These are phyloP conservation scores for Nematodospora valgi DNA, from an alignment of 805 yeast species.

Conservation along the genomic window DNA sequence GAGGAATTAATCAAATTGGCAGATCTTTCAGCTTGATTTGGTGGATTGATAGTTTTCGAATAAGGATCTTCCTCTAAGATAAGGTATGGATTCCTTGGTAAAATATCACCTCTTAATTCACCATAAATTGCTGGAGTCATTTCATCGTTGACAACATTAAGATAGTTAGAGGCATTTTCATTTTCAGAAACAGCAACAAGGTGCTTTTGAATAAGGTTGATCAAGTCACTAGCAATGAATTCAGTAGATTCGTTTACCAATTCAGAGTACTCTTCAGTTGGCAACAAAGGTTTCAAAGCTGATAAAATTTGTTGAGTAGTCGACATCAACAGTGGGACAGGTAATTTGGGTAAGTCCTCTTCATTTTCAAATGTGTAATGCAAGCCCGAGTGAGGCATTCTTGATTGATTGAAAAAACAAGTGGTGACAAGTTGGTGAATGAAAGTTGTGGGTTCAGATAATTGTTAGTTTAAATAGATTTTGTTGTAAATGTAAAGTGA, in stretches of 20 bases:
- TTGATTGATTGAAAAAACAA: not conserved
- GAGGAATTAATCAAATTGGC: constrained; percentile 65
- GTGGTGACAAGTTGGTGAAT: no score
- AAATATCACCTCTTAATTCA: constrained; percentile 59
- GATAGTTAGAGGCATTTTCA: constrained; percentile 44
- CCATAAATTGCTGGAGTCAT: constrained; percentile 59
- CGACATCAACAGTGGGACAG: constrained; percentile 53
- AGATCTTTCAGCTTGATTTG: constrained; percentile 66
- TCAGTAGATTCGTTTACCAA: constrained; percentile 42
- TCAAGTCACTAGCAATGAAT: constrained; percentile 42
- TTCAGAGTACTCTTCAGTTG: constrained; percentile 47
- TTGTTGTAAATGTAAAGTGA: no score
- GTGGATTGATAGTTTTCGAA: constrained; percentile 50
- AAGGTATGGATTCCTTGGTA: constrained; percentile 77
- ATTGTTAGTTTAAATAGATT: not conserved
- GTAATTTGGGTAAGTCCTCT: constrained; percentile 49
- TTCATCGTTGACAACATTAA: constrained; percentile 50
- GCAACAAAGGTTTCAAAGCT: constrained; percentile 58
- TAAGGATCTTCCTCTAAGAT: constrained; percentile 74
- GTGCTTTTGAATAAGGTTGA: constrained; percentile 52
- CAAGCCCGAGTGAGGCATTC: constrained; percentile 1
- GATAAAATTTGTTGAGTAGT: constrained; percentile 52
- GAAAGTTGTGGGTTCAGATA: not conserved
- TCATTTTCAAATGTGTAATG: constrained; percentile 39
- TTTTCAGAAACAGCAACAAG: constrained; percentile 42